These are phyloP conservation scores for Euphorbia pulcherrima DNA, from an alignment of 345 rosid genomes.

Conservation along the genomic window DNA sequence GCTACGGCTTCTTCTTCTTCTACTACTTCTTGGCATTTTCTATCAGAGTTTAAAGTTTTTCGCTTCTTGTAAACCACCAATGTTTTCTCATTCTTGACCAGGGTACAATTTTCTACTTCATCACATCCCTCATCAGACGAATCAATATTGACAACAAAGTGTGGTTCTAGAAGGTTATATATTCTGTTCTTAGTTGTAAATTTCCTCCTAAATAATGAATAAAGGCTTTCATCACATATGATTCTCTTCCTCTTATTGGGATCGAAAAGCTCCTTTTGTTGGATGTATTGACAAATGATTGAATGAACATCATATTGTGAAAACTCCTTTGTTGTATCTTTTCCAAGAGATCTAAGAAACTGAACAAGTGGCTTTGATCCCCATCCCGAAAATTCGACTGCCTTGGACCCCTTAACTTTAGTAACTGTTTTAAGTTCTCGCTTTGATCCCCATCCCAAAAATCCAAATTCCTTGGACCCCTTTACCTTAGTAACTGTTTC, in stretches of 20 bases:
- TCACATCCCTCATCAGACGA: conserved; percentile 22
- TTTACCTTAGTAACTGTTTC: too few relatives aligned
- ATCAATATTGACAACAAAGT: conserved; percentile 36
- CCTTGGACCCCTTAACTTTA: conserved; percentile 23
- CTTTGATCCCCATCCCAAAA: too few relatives aligned
- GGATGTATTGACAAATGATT: conserved; percentile 34
- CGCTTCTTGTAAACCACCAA: conserved; percentile 28
- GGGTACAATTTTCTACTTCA: conserved; percentile 17
- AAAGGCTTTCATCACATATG: conserved; percentile 41
- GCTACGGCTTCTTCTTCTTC: conserved; percentile 24
- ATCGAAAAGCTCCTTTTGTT: conserved; percentile 28
- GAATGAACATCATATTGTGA: conserved; percentile 31
- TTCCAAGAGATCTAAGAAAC: conserved; percentile 45
- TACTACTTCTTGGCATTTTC: conserved; percentile 5
- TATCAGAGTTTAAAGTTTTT: conserved; percentile 14
- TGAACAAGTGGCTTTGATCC: conserved; percentile 51
- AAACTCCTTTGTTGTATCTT: conserved; percentile 35
- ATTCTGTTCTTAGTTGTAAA: conserved; percentile 26
- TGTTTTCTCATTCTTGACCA: conserved; percentile 16
- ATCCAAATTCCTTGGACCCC: too few relatives aligned
- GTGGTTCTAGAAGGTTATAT: conserved; percentile 30
- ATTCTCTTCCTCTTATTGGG: conserved; percentile 30
- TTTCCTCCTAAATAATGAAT: conserved; percentile 41
- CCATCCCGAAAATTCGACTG: conserved; percentile 37
- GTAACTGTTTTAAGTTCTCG: too few relatives aligned